Evolutionary conservation across 495 filamentous ascomycete species (phyloP), one percentile per base, ranked within the genome.

Genomic region (Bombardia bombarda): DNA sequence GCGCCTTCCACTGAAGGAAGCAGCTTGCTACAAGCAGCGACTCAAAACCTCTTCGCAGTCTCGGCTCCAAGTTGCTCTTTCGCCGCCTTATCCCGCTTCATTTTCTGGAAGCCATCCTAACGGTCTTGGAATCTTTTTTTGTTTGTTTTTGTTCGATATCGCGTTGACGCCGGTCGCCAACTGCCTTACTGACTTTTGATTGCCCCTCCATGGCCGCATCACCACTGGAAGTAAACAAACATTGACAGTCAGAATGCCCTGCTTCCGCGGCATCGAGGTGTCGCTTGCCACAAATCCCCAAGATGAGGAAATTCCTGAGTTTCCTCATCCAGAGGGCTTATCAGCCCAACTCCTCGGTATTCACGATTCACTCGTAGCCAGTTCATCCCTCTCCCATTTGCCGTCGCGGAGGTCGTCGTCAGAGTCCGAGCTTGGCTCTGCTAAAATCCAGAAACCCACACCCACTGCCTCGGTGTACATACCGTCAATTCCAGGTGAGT

Each of bases 271-370:
- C 7, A 65, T 77, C 37, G 64, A 68, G 33, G 31, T 74, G 2
- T 65, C 58, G 13, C 50, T 73, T 17, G 50, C 56, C 25, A 51
- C 60, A 7, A 42, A 60, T 26, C 45, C 59, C n/a, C 50, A 53
- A 3, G 38, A 57, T 7, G 56, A 53, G 31, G 45, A 23, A 7
- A 46, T 73, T 1, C 62, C 66, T 19, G 73, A 77, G 42, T 75
- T 67, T 42, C 65, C 69, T 9, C 72, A 77, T 42, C 71, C 72
- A 2, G 72, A 77, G 20, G 62, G 60, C 43, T 68, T 67, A 0
- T 71, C 64, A 18, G 59, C 60, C 25, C 51, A 47, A 17, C 49
- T 70, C 7, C 25, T 52, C 23, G 49, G 43, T 32, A 37, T 49
- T 34, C 42, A 47, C 20, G 17, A 51, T 19, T 17, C 31, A 33